Percentiles rank a stretch among this genome's conserved stretches.
Evolutionary conservation across 129 eudicot genomes (phyloP).

Genomic region (Dittrichia graveolens): DNA sequence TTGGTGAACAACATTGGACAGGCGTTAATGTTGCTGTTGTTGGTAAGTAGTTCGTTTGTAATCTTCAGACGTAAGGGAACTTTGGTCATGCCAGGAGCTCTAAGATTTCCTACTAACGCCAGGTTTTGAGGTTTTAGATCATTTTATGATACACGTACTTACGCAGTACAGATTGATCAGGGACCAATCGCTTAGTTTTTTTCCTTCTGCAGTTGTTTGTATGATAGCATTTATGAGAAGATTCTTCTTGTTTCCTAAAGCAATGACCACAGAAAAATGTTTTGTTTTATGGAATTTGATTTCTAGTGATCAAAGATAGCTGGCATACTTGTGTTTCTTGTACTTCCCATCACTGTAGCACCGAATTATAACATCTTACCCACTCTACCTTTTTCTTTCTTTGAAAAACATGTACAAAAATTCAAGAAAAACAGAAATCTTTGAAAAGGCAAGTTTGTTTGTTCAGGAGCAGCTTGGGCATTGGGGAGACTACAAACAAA

Average conservation of each 20-base stretch:
- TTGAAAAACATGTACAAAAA: neutral
- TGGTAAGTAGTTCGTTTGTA: slow-evolving; percentile 62
- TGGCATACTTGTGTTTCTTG: too few relatives aligned
- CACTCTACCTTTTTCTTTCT: too few relatives aligned
- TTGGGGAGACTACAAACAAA: slow-evolving; percentile 46
- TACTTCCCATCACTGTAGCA: too few relatives aligned
- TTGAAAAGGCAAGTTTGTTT: too few relatives aligned
- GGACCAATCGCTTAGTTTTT: neutral
- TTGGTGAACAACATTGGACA: slow-evolving; percentile 26
- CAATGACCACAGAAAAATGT: slow-evolving; percentile 15
- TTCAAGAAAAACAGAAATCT: neutral
- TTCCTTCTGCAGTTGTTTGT: neutral
- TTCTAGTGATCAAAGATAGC: too few relatives aligned
- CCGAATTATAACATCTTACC: too few relatives aligned
- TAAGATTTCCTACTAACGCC: slow-evolving; percentile 63
- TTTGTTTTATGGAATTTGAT: neutral
- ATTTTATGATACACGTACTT: neutral
- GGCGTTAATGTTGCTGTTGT: slow-evolving; percentile 66
- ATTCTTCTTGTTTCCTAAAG: neutral
- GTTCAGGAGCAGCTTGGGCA: neutral
- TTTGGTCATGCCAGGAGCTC: slow-evolving; percentile 48
- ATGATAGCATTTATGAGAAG: slow-evolving; percentile 22
- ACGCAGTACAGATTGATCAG: slow-evolving; percentile 17
- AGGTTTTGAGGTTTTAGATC: slow-evolving; percentile 50
- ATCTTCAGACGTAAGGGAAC: slow-evolving; percentile 57